Percentiles rank a stretch among this genome's conserved stretches.
Conservation (phyloP, 2,329 filamentous ascomycete genomes). For the Cercospora sojina region DNA sequence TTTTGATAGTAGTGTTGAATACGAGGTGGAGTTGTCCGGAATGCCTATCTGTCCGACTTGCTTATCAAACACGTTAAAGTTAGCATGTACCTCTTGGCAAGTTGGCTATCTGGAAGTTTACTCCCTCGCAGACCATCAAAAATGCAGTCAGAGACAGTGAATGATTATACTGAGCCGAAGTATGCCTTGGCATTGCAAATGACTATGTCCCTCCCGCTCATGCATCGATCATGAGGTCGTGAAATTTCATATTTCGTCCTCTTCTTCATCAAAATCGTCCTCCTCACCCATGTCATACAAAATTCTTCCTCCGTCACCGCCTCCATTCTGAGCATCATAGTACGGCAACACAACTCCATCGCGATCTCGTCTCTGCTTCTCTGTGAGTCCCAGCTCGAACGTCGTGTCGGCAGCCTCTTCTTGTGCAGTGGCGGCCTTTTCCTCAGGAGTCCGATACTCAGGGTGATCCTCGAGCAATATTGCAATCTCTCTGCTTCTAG, state of each 20-base stretch:
- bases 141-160: background rate
- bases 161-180: background rate
- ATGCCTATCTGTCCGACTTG: too few relatives aligned
- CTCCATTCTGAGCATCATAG: constrained; percentile 85
- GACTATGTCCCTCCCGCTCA: background rate
- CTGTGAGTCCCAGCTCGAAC: constrained; percentile 83
- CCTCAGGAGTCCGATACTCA: constrained; percentile 57
- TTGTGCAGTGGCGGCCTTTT: constrained; percentile 38
- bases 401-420: constrained; percentile 64
- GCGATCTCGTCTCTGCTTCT: constrained; percentile 81
- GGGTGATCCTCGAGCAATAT: constrained; percentile 75
- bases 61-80: too few relatives aligned
- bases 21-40: too few relatives aligned
- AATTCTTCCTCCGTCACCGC: constrained; percentile 86
- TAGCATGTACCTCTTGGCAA: background rate
- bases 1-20: too few relatives aligned
- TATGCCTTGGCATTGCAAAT: background rate
- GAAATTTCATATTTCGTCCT: constrained; percentile 73
- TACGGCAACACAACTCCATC: constrained; percentile 92
- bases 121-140: background rate
- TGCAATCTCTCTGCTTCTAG: constrained; percentile 39
- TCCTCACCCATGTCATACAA: constrained; percentile 95
- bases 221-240: background rate
- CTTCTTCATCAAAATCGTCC: constrained; percentile 95
- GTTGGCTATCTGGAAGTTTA: background rate